These are phyloP conservation scores for Annulohypoxylon bovei DNA, from an alignment of 495 filamentous ascomycete genomes.

Conservation along the genomic window DNA sequence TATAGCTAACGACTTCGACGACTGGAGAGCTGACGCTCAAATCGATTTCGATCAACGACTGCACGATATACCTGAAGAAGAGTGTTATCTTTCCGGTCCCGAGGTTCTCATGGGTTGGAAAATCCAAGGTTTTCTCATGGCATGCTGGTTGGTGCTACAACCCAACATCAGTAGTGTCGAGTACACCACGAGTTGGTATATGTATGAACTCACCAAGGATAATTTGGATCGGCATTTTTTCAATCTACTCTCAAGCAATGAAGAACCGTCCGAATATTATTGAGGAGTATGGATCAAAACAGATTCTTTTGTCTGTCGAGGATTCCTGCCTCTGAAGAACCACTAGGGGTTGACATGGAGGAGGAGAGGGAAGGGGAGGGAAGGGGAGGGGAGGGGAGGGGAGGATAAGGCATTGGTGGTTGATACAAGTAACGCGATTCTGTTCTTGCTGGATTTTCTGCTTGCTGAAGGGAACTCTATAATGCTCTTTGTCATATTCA, in stretches of 20 bases:
- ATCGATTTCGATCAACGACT: too few relatives aligned
- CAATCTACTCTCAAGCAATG: not conserved
- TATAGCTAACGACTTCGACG: not conserved
- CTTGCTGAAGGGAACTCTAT: too few relatives aligned
- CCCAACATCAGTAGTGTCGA: not conserved
- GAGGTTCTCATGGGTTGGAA: not conserved
- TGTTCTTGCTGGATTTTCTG: too few relatives aligned
- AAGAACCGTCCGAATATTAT: not conserved
- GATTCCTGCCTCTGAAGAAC: not conserved
- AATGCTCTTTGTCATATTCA: too few relatives aligned
- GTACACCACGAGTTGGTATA: not conserved
- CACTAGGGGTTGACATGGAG: not conserved
- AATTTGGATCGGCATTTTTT: not conserved
- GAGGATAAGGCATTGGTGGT: too few relatives aligned
- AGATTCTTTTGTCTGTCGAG: not conserved
- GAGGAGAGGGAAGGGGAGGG: not conserved
- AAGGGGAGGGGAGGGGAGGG: not conserved
- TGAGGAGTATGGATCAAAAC: too few relatives aligned
- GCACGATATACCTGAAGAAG: too few relatives aligned
- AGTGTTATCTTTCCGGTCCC: too few relatives aligned
- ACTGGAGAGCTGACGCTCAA: not conserved
- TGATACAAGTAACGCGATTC: too few relatives aligned
- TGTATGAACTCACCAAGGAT: not conserved
- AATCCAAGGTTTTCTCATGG: not conserved
- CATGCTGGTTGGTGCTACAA: not conserved